phyloP scores from a whole-genome alignment of 345 rosid genomes.

The Gossypium mustelinum region DNA sequence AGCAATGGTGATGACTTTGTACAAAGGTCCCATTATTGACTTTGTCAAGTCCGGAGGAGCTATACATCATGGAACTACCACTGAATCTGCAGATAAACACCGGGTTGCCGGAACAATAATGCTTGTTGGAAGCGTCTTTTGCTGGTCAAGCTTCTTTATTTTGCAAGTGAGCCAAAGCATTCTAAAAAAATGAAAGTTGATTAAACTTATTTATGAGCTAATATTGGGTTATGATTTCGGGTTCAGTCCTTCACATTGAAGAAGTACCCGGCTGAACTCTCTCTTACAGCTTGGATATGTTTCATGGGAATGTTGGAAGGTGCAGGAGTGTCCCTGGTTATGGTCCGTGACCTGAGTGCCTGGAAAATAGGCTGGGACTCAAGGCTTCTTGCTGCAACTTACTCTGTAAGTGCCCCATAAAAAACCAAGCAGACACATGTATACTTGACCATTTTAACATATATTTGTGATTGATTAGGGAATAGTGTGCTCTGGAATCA shows the following conservation, averaged over 20 bases:
- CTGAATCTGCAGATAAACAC: constrained; percentile 41
- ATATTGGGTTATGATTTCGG: background rate
- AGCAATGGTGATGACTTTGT: constrained; percentile 94
- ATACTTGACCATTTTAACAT: background rate
- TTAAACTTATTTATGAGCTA: background rate
- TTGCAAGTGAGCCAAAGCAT: constrained; percentile 43
- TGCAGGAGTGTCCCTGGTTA: constrained; percentile 45
- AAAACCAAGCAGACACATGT: background rate
- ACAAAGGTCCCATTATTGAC: constrained; percentile 75
- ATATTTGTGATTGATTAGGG: constrained; percentile 43
- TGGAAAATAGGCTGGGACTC: constrained; percentile 84
- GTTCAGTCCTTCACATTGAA: constrained; percentile 69
- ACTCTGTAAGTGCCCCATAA: constrained; percentile 49
- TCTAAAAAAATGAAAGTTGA: too few relatives aligned
- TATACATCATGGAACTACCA: constrained; percentile 25
- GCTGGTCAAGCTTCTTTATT: constrained; percentile 85
- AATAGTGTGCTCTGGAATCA: constrained; percentile 78
- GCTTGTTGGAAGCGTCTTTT: constrained; percentile 51
- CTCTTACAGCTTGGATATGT: constrained; percentile 72
- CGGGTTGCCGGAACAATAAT: constrained; percentile 68
- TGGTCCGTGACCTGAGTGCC: constrained; percentile 68
- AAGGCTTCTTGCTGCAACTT: constrained; percentile 67
- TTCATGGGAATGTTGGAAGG: constrained; percentile 74
- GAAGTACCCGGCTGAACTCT: constrained; percentile 81
- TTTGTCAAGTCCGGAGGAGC: constrained; percentile 37